phyloP scores from a whole-genome alignment of 805 yeast genomes.

The Yarrowia phangngaensis region DNA sequence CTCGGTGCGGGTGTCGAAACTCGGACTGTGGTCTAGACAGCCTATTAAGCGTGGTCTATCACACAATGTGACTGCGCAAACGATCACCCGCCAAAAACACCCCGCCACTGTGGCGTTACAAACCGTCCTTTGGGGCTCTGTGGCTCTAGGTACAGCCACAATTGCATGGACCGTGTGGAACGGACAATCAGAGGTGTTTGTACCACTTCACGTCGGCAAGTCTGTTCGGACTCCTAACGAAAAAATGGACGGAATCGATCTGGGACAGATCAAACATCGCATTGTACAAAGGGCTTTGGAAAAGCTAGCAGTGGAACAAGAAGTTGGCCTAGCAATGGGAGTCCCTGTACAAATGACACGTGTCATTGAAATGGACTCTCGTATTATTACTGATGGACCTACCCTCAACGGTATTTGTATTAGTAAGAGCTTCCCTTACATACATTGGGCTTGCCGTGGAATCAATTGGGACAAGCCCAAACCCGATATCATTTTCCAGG shows the following conservation, averaged over 20 bases:
- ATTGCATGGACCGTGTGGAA: slow-evolving; percentile 11
- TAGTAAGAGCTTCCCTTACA: slow-evolving; percentile 8
- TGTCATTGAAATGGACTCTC: slow-evolving; percentile 10
- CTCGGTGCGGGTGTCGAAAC: neutral
- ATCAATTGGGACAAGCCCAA: slow-evolving; percentile 24
- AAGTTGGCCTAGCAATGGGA: slow-evolving; percentile 3
- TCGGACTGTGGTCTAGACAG: neutral
- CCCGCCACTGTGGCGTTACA: slow-evolving; percentile 14
- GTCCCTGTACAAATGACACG: slow-evolving; percentile 11
- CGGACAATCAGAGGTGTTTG: slow-evolving; percentile 21
- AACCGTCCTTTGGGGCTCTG: slow-evolving; percentile 11
- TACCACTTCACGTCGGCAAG: slow-evolving; percentile 17
- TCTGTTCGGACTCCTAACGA: slow-evolving; percentile 15
- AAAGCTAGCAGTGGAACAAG: slow-evolving; percentile 23
- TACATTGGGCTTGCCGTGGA: slow-evolving; percentile 14
- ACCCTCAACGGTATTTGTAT: slow-evolving; percentile 17
- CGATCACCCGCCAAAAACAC: slow-evolving; percentile 18
- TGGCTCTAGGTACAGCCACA: slow-evolving; percentile 4
- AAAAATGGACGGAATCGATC: slow-evolving; percentile 14
- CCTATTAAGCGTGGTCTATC: neutral
- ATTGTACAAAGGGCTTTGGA: slow-evolving; percentile 17
- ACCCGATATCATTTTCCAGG: slow-evolving; percentile 17
- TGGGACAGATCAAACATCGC: slow-evolving; percentile 18
- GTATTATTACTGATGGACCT: slow-evolving; percentile 9
- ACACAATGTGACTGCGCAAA: slow-evolving; percentile 4